Conservation (phyloP, 208 protist species). For the Histomonas meleagridis region DNA sequence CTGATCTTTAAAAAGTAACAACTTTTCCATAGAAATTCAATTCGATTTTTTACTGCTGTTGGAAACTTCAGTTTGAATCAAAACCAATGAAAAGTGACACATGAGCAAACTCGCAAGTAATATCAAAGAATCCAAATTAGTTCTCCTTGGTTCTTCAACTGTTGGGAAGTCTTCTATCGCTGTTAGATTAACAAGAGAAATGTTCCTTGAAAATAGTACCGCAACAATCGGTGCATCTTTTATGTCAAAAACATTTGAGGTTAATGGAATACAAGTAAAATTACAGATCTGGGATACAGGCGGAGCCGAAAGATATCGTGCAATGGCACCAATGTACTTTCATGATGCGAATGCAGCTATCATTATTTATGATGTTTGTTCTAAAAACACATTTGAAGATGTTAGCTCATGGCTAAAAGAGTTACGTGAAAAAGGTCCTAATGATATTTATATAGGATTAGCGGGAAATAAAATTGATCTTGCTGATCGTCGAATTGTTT, state of each 20-base stretch:
- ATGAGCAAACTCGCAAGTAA: too few relatives aligned
- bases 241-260: neutral
- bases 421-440: neutral
- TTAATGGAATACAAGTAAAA: neutral
- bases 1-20: too few relatives aligned
- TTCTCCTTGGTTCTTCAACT: neutral
- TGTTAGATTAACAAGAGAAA: neutral
- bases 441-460: neutral
- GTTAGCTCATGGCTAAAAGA: neutral
- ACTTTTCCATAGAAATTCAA: too few relatives aligned
- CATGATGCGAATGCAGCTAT: conserved; percentile 61
- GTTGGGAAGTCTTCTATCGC: neutral
- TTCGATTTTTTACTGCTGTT: too few relatives aligned
- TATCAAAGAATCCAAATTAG: neutral
- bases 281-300: neutral
- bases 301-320: neutral
- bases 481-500: neutral
- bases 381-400: conserved; percentile 76
- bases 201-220: neutral
- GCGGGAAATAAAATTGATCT: neutral
- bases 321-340: neutral
- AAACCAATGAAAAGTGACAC: too few relatives aligned
- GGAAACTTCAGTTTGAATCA: too few relatives aligned
- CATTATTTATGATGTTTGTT: conserved; percentile 95
- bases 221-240: neutral